phyloP scores from a whole-genome alignment of 352 stramenopile genomes.

The Phytophthora pini region DNA sequence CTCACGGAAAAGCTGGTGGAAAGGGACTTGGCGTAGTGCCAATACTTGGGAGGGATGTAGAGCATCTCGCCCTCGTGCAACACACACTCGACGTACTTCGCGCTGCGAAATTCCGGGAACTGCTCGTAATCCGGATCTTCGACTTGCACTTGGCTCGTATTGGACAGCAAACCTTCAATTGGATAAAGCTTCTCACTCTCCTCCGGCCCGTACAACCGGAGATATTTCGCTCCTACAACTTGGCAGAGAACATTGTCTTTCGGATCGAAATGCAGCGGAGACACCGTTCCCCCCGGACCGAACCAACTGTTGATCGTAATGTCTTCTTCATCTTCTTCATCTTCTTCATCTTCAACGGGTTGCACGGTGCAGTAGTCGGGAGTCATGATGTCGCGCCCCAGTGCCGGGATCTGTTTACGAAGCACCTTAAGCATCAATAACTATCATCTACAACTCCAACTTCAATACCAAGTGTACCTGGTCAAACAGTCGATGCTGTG shows the following conservation, averaged over 20 bases:
- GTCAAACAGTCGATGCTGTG: slow-evolving; percentile 91
- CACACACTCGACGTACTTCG: slow-evolving; percentile 75
- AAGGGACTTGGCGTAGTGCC: slow-evolving; percentile 90
- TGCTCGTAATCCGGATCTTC: slow-evolving; percentile 49
- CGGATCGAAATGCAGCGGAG: slow-evolving; percentile 89
- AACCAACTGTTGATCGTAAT: slow-evolving; percentile 91
- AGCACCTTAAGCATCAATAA: slow-evolving; percentile 11
- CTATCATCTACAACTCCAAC: slow-evolving; percentile 7
- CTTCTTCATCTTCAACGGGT: slow-evolving; percentile 32
- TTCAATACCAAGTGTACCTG: slow-evolving; percentile 52
- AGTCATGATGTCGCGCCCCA: slow-evolving; percentile 83
- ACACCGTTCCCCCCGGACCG: slow-evolving; percentile 79
- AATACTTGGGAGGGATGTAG: slow-evolving; percentile 89
- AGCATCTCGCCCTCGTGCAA: slow-evolving; percentile 80
- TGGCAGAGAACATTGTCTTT: slow-evolving; percentile 92
- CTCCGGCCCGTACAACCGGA: slow-evolving; percentile 76
- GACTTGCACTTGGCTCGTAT: slow-evolving; percentile 84
- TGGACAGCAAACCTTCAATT: slow-evolving; percentile 82
- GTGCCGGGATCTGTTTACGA: slow-evolving; percentile 69
- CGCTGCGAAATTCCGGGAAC: slow-evolving; percentile 62
- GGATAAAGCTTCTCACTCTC: slow-evolving; percentile 84
- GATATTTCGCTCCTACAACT: slow-evolving; percentile 84
- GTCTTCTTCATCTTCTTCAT: slow-evolving; percentile 55
- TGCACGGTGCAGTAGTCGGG: slow-evolving; percentile 90
- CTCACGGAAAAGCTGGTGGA: slow-evolving; percentile 84